A percentile compares a stretch with the other conserved stretches of the same genome.
These are phyloP conservation scores for Penicillium daleae DNA, from an alignment of 495 filamentous ascomycete genomes.

Conservation along the genomic window DNA sequence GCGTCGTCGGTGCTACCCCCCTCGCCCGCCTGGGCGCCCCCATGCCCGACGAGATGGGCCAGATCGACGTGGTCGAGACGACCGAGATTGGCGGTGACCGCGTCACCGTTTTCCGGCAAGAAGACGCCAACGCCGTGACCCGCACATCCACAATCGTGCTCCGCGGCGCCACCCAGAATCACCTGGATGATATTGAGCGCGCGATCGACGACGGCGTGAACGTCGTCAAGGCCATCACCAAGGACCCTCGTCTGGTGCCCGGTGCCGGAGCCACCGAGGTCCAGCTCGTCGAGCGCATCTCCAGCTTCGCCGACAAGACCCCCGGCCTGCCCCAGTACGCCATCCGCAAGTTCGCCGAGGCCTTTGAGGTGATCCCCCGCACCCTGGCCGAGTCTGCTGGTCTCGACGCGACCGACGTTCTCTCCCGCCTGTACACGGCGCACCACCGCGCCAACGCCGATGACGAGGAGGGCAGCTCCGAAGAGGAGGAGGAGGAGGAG, in stretches of 20 bases:
- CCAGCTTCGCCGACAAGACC: constrained; percentile 85
- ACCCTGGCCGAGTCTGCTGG: constrained; percentile 94
- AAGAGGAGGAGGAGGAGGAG: constrained; percentile 63
- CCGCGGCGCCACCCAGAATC: constrained; percentile 94
- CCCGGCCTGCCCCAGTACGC: constrained; percentile 91
- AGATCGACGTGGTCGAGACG: constrained; percentile 93
- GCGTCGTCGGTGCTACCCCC: constrained; percentile 94
- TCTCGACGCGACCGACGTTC: constrained; percentile 91
- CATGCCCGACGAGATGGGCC: constrained; percentile 99
- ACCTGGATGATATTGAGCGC: constrained; percentile 95
- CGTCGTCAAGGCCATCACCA: constrained; percentile 97
- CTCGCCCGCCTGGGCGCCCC: constrained; percentile 94
- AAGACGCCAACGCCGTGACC: constrained; percentile 86
- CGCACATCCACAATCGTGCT: constrained; percentile 94
- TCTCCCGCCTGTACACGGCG: constrained; percentile 88
- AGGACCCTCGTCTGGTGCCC: constrained; percentile 86
- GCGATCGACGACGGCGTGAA: constrained; percentile 99
- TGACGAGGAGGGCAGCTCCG: constrained; percentile 43
- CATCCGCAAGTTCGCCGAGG: constrained; percentile 96
- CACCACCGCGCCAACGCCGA: constrained; percentile 64
- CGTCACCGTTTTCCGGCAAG: constrained; percentile 97
- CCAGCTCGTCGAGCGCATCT: constrained; percentile 90
- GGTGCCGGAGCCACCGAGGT: constrained; percentile 96
- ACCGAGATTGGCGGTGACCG: constrained; percentile 98
- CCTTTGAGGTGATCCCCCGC: constrained; percentile 94